A percentile compares a stretch with the other conserved stretches of the same genome.
These are phyloP conservation scores for Amphirosellinia nigrospora DNA, from an alignment of 495 filamentous ascomycete genomes.

Conservation along the genomic window DNA sequence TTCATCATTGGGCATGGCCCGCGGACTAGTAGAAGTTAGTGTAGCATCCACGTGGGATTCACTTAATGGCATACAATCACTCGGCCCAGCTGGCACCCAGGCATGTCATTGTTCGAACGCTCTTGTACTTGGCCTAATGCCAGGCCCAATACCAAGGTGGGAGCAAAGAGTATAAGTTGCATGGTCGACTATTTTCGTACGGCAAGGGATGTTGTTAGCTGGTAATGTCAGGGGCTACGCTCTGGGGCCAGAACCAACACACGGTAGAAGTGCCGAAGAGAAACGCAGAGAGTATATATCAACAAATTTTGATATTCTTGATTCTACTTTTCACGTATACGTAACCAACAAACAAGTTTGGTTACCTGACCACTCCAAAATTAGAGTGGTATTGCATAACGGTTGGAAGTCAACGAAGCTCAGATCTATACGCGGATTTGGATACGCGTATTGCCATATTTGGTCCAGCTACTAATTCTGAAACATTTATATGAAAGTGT, in stretches of 20 bases:
- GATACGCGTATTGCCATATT: slow-evolving; percentile 1
- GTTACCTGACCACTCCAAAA: background rate
- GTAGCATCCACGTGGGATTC: background rate
- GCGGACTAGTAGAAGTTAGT: slow-evolving; percentile 35
- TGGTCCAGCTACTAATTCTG: background rate
- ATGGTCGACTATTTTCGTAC: background rate
- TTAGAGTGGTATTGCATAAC: background rate
- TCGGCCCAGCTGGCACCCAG: background rate
- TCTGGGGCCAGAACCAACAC: no score
- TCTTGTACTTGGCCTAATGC: background rate
- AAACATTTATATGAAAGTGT: background rate
- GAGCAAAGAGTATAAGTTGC: background rate
- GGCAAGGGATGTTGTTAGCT: no score
- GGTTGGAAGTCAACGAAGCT: background rate
- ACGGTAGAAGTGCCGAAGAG: background rate
- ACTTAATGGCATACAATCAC: background rate
- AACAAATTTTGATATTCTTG: background rate
- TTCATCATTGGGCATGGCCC: slow-evolving; percentile 49
- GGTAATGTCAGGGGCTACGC: no score
- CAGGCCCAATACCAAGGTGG: background rate
- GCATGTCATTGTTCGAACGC: background rate
- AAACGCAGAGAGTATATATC: background rate
- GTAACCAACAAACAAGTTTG: background rate
- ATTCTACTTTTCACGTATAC: no score
- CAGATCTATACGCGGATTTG: background rate